phyloP scores from a whole-genome alignment of 148 eudicot genomes.

The Chenopodium formosanum region DNA sequence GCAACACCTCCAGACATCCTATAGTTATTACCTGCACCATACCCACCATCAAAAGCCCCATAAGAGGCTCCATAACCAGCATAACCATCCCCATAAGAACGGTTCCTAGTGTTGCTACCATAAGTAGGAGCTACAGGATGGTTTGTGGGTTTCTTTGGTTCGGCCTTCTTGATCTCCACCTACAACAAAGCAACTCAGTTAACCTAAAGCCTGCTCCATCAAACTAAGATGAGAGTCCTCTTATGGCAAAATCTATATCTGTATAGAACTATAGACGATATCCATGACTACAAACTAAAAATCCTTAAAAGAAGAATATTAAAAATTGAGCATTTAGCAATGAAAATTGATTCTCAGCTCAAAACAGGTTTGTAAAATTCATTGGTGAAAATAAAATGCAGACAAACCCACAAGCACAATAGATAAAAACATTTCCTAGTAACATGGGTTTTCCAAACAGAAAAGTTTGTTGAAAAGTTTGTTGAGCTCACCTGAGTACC shows the following conservation, averaged over 20 bases:
- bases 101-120: conserved; percentile 47
- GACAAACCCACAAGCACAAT: background rate
- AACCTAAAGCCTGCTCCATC: conserved; percentile 31
- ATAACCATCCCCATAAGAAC: conserved; percentile 41
- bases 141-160: conserved; percentile 75
- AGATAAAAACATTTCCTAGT: conserved; percentile 5
- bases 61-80: conserved; percentile 34
- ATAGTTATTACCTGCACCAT: conserved; percentile 37
- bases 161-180: conserved; percentile 92
- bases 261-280: conserved; percentile 12
- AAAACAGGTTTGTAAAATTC: conserved; percentile 5
- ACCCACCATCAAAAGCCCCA: conserved; percentile 37
- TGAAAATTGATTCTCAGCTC: background rate
- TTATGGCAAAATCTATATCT: conserved; percentile 25
- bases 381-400: background rate
- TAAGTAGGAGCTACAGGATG: conserved; percentile 49
- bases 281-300: conserved; percentile 12
- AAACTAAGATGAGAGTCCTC: conserved; percentile 41
- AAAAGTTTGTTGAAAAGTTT: conserved; percentile 12
- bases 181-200: conserved; percentile 42
- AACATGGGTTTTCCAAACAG: conserved; percentile 1
- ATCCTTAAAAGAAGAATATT: no score
- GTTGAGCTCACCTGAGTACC: conserved; percentile 54
- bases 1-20: conserved; percentile 59
- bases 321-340: background rate